phyloP scores from a whole-genome alignment of 2,329 filamentous ascomycete species.

The Calonectria leucothoes region DNA sequence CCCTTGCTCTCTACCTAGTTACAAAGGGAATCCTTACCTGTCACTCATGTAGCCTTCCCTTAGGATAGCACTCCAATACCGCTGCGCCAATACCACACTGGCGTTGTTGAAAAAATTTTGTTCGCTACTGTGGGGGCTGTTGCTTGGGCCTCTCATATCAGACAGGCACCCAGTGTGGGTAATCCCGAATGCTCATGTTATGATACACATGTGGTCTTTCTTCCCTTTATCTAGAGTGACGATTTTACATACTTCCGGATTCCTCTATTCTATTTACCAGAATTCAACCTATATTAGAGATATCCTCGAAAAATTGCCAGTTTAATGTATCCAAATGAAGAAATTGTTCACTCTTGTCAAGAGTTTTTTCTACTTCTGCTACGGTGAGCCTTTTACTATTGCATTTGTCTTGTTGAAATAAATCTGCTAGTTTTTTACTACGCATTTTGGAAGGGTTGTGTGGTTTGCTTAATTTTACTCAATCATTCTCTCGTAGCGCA shows the following conservation, averaged over 20 bases:
- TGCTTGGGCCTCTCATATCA: no score
- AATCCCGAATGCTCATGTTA: background rate
- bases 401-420: background rate
- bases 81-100: background rate
- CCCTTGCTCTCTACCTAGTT: background rate
- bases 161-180: background rate
- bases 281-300: background rate
- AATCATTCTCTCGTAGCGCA: no score
- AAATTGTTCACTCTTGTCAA: background rate
- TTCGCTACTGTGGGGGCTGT: background rate
- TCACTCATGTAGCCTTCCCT: background rate
- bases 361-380: background rate
- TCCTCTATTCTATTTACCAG: background rate
- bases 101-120: background rate
- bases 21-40: background rate
- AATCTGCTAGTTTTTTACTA: background rate
- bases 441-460: no score
- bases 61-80: background rate
- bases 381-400: background rate
- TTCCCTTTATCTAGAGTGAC: background rate
- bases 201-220: background rate
- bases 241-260: background rate
- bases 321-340: background rate
- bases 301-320: background rate
- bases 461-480: no score